Conservation (phyloP, 371 early-diverging fungal species). For the Mucor indicus region DNA sequence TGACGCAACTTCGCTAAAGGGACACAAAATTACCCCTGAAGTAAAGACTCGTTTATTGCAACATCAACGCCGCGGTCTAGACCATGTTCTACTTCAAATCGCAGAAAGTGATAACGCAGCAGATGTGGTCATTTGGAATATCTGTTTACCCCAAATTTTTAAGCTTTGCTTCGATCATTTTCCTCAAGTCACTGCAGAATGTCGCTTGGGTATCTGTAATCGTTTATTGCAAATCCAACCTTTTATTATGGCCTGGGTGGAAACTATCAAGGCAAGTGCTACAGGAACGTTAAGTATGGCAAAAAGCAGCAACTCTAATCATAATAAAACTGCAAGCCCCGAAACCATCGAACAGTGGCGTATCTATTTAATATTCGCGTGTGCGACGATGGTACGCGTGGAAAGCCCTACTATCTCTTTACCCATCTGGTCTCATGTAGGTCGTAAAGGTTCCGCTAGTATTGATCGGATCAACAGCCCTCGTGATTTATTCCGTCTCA, state of each 20-base stretch:
- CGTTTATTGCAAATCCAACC: conserved; percentile 65
- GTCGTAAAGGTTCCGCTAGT: conserved; percentile 53
- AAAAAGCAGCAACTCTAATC: conserved; percentile 29
- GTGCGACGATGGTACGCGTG: conserved; percentile 54
- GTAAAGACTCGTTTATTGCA: conserved; percentile 43
- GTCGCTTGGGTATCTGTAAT: conserved; percentile 58
- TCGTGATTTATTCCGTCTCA: conserved; percentile 56
- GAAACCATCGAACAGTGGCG: conserved; percentile 80
- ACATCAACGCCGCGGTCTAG: conserved; percentile 40
- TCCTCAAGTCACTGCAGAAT: conserved; percentile 57
- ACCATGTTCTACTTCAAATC: conserved; percentile 25
- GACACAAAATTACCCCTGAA: conserved; percentile 38
- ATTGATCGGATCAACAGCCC: conserved; percentile 57
- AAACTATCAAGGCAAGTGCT: conserved; percentile 39
- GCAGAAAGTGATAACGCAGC: conserved; percentile 51
- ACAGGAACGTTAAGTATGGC: conserved; percentile 44
- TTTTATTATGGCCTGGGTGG: conserved; percentile 53
- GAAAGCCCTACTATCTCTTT: conserved; percentile 23
- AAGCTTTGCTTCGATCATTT: conserved; percentile 64
- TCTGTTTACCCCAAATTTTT: conserved; percentile 66
- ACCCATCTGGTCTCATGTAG: conserved; percentile 41
- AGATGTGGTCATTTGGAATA: conserved; percentile 54
- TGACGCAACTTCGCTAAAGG: conserved; percentile 42
- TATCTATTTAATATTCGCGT: conserved; percentile 68
- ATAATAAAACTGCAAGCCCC: conserved; percentile 44